Evolutionary conservation across 2,329 filamentous ascomycete species (phyloP).

Genomic region (Cytospora chrysosperma): DNA sequence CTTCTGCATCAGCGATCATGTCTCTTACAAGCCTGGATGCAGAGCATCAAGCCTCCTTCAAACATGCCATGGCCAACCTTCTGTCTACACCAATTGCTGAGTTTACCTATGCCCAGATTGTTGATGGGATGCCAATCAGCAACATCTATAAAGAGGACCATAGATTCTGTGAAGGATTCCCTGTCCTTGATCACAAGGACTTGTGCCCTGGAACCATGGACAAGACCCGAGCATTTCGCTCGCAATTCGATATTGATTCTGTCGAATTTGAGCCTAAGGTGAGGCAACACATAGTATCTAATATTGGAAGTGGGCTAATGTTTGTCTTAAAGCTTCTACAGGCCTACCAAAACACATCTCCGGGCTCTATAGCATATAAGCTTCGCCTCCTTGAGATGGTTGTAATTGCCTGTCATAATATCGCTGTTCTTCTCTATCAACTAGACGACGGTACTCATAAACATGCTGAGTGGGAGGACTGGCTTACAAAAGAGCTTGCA

Average conservation of each 20-base stretch:
- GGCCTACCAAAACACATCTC: conserved; percentile 28
- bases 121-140: conserved; percentile 9
- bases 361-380: conserved; percentile 30
- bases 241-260: conserved; percentile 10
- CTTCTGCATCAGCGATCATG: not conserved
- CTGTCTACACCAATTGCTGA: conserved; percentile 2
- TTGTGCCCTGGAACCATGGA: conserved; percentile 21
- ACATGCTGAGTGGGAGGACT: conserved; percentile 25
- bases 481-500: not conserved
- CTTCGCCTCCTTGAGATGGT: conserved; percentile 35
- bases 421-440: conserved; percentile 30
- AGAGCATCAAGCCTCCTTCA: not conserved
- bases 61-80: not conserved
- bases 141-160: not conserved
- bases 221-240: conserved; percentile 10
- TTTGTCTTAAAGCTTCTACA: conserved; percentile 27
- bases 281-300: not conserved
- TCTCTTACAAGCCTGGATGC: not conserved
- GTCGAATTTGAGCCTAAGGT: not conserved
- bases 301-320: not conserved
- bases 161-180: not conserved
- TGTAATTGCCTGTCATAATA: conserved; percentile 32
- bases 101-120: conserved; percentile 11
- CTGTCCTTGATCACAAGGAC: conserved; percentile 3
- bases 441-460: conserved; percentile 28